Evolutionary conservation across 495 filamentous ascomycete genomes (phyloP), one percentile per base, ranked within the genome.

Genomic region (Aspergillus nidulans): DNA sequence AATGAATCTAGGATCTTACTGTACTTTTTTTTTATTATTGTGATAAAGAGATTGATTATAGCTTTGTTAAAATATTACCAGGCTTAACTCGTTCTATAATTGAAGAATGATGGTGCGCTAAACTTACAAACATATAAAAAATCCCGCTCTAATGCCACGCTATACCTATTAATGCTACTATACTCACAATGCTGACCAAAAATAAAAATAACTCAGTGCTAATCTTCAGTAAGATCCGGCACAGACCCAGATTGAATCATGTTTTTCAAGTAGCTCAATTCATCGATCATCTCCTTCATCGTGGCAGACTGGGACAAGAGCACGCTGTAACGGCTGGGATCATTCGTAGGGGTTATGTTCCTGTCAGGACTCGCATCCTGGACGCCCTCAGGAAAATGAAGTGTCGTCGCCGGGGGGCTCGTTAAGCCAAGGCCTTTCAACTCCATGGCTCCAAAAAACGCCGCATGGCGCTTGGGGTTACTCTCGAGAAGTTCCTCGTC

Each of bases 221-320:
- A 26, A 38, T 46, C 7, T 21, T 36, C 26, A 26, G 48, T 54
- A 6, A 49, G 60, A 49, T 64, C 66, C 60, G 39, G 45, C 16
- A 13, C 32, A 25, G 40, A 24, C 41, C 70, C 69, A 57, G 67
- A 63, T 49, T 75, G 71, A 36, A 81, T 81, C 58, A 78, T 70
- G n/a, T 71, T 69, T 52, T 75, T 77, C 55, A 81, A 64, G 54
- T 81, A 80, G 48, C 73, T 77, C 36, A 81, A 57, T 49, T 81
- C 79, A 53, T 80, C 72, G 63, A 81, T 71, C 58, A 79, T 62
- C 56, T 78, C 74, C 53, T 73, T 68, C 69, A 80, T 77, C 9
- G 71, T 70, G 16, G 62, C 64, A 28, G 62, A 63, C 53, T 74
- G 69, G 8, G 63, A 64, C 10, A 61, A 36, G 30, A 69, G 43